Base-by-base conservation (phyloP, 2,329 filamentous ascomycete genomes). In the Teratosphaeria nubilosa region DNA sequence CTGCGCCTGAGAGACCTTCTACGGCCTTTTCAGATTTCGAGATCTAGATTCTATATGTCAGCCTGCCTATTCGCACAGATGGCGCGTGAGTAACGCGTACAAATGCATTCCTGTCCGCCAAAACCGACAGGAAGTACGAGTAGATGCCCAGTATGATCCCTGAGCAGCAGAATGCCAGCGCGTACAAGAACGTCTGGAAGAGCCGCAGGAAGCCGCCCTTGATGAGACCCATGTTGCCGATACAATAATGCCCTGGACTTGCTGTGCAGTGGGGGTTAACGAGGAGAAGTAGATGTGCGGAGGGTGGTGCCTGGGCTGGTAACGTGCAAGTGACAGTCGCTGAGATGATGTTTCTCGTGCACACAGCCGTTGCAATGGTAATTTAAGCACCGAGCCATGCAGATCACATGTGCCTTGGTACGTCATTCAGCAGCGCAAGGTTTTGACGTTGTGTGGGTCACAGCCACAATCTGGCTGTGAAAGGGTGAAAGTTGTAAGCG, bases 141-240 rank as follows among this genome's bases (percentile, higher is more conserved):
- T 87, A 91, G 68, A 72, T 68, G 55, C 69, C 71, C 61, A 96
- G 82, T 61, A 92, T 82, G 64, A 95, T 80, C 59, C 80, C 84
- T 9, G 86, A 80, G 72, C 84, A 88, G 70, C 82, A 79, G 73
- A 95, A 87, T 68, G 90, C 83, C 58, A 96, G 75, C 63, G 81
- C 75, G 65, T 92, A 88, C 68, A 95, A 77, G 71, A 86, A 79
- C 71, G 86, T 87, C 68, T 90, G 86, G 41, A 69, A 74, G 56
- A 82, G 74, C 68, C 89, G 90, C 66, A 95, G 82, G 66, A 83
- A 78, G 61, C 85, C 72, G 63, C 84, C 83, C 59, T 72, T 72
- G 66, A 72, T 56, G 63, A 72, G 61, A 60, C 67, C 70, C 71
- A 73, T 73, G 30, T 7, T 56, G 51, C n/a, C 41, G 9, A n/a